Evolutionary conservation across 306 rosid species (phyloP), one percentile per base, ranked within the genome.

Genomic region (Pyrus communis): DNA sequence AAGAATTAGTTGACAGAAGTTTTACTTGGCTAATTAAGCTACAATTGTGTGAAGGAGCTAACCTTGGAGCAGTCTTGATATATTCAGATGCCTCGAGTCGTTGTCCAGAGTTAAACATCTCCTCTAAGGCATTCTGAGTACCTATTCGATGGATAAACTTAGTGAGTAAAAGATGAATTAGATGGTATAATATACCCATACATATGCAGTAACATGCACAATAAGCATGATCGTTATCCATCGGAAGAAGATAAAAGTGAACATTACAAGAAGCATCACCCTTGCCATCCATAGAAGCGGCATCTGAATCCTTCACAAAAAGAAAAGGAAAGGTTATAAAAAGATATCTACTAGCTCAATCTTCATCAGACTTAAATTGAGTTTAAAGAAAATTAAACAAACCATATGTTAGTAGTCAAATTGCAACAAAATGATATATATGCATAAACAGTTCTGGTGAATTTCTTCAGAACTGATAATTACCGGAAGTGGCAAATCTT

Each of bases 281-380:
- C 54, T 74, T 71, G 69, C 73, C 78, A 82, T 79, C 80, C 73
- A 79, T 69, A 45, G 81, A 80, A 82, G 78, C 82, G 60, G 81
- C 80, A 79, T 82, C 85, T 78, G 70, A 71, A 30, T 75, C 96
- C 97, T 93, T 71, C 75, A 61, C 19, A 46, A 67, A 31, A 69
- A 27, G 40, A 45, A 68, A 49, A 67, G 38, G 67, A 71, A 42
- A 28, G 13, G 72, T 55, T 59, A 80, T 43, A 78, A 80, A 49
- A 59, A 69, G 30, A 71, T 31, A 69, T 66, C 75, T n/a, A 11
- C 14, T 8, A 31, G 19, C 15, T 9, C 8, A 25, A 12, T 14
- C 18, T 18, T 23, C 28, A 40, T 66, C 69, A 63, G 55, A 51
- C 55, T 49, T 51, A 31, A 43, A 72, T 11, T 15, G 28, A 28